Base-by-base conservation (phyloP, 108 stramenopile species). In the Skeletonema grethae region DNA sequence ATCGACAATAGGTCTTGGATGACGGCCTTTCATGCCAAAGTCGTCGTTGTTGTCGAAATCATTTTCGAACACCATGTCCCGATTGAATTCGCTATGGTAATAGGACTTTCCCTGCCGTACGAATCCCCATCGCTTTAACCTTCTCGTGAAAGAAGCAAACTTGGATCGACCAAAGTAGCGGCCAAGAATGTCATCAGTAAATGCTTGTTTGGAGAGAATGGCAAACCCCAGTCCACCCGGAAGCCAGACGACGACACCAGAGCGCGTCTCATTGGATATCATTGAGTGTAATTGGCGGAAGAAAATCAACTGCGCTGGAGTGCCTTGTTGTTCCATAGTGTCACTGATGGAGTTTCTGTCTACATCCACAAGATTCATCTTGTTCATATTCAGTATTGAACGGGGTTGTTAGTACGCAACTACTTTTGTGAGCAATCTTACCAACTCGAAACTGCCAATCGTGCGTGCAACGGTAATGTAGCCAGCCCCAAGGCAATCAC, bases 101-200 rank as follows among this genome's bases (percentile, higher is more conserved):
- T 13, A 31, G 16, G n/a, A 32, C 4, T 7, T 32, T 0, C 38
- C 35, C n/a, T 36, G 4, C 7, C 35, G 18, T 8, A 10, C 20
- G 9, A 61, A 61, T 5, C 60, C 60, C 60, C 60, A 61, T 10
- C 93, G 80, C 50, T 94, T 92, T 0, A 96, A 83, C 82, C 94
- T 92, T 31, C 95, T 70, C 28, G 91, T 89, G 65, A 95, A 95
- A 56, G 80, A 84, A 10, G 87, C 79, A 70, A 87, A 95, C 61
- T 88, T 92, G 8, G 90, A 87, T 75, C 90, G 90, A 45, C 29
- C 31, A 78, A 95, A 95, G 77, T 82, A 95, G 9, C 72, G 53
- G 3, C 89, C 90, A 69, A 97, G 78, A 28, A 95, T 86, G 10
- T 86, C 67, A 32, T 73, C 59, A 39, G 90, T 84, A 86, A 97